phyloP scores from a whole-genome alignment of 1,139 yeast species.

The Nakaseomyces nivariensis region DNA sequence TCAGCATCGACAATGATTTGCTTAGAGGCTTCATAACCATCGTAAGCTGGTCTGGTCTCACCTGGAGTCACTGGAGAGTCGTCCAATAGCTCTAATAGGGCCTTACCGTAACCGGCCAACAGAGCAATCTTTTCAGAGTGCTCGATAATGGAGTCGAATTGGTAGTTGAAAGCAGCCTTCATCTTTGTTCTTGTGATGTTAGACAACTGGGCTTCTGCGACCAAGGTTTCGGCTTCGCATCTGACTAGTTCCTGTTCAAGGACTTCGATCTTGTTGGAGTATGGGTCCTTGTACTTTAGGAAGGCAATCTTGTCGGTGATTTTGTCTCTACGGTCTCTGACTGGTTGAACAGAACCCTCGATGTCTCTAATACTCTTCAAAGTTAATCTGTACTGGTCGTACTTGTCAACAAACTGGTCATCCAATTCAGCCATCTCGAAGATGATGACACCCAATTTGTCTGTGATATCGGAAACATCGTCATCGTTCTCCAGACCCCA shows the following conservation, averaged over 20 bases:
- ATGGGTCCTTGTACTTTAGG: conserved; percentile 96
- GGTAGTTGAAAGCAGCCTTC: conserved; percentile 95
- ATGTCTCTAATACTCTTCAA: conserved; percentile 91
- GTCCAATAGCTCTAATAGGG: conserved; percentile 86
- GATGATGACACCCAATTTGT: conserved; percentile 88
- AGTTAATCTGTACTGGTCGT: conserved; percentile 95
- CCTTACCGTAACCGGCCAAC: conserved; percentile 98
- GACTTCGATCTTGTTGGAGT: conserved; percentile 87
- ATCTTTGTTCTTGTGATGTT: conserved; percentile 96
- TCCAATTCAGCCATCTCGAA: conserved; percentile 97
- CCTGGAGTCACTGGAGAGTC: conserved; percentile 98
- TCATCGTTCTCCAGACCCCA: conserved; percentile 99
- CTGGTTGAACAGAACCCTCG: conserved; percentile 95
- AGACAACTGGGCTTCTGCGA: conserved; percentile 97
- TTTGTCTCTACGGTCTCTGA: conserved; percentile 95
- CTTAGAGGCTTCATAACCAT: conserved; percentile 96
- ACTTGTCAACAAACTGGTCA: conserved; percentile 94
- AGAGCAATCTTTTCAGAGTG: conserved; percentile 93
- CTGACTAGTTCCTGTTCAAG: conserved; percentile 97
- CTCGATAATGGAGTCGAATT: conserved; percentile 92
- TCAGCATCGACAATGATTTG: conserved; percentile 97
- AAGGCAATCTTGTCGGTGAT: conserved; percentile 96
- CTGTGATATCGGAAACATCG: conserved; percentile 94
- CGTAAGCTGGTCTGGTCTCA: conserved; percentile 97
- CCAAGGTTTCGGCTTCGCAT: conserved; percentile 97